phyloP scores from a whole-genome alignment of 2,329 filamentous ascomycete species.

The Clonostachys rhizophaga region DNA sequence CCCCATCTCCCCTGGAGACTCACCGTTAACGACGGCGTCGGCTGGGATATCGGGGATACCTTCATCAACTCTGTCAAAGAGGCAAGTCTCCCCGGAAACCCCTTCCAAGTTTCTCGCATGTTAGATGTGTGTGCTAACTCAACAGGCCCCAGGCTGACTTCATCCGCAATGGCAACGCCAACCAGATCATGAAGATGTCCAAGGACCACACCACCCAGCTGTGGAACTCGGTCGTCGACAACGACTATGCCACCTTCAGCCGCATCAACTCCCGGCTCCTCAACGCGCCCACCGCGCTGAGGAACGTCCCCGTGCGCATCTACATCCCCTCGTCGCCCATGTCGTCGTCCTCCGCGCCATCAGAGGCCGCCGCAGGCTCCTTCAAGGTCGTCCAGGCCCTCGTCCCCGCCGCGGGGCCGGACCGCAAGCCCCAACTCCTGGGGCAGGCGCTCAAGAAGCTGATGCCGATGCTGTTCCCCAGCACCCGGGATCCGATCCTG shows the following conservation, averaged over 20 bases:
- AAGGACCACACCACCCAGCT: slow-evolving; percentile 78
- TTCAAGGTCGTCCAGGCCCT: slow-evolving; percentile 75
- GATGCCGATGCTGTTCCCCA: slow-evolving; percentile 81
- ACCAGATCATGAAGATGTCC: slow-evolving; percentile 84
- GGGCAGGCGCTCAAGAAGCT: slow-evolving; percentile 73
- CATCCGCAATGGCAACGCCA: slow-evolving; percentile 80
- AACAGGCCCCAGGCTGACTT: slow-evolving; percentile 63
- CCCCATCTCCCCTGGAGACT: slow-evolving; percentile 50
- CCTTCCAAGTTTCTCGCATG: neutral
- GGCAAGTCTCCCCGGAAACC: slow-evolving; percentile 22
- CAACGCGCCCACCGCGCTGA: slow-evolving; percentile 67
- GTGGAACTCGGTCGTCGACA: slow-evolving; percentile 76
- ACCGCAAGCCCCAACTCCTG: slow-evolving; percentile 45
- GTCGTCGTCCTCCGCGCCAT: slow-evolving; percentile 13
- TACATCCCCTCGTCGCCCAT: slow-evolving; percentile 72
- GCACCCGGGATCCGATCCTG: slow-evolving; percentile 75
- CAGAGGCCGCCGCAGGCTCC: slow-evolving; percentile 34
- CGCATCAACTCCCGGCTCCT: slow-evolving; percentile 74
- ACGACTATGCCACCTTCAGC: slow-evolving; percentile 69
- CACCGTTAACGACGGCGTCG: slow-evolving; percentile 46
- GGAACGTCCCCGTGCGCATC: slow-evolving; percentile 80
- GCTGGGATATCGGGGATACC: slow-evolving; percentile 57
- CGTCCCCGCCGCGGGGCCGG: slow-evolving; percentile 43
- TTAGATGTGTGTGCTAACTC: neutral
- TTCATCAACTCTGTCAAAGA: slow-evolving; percentile 64